Conservation (phyloP, 1,139 yeast species). For the Candida tropicalis region DNA sequence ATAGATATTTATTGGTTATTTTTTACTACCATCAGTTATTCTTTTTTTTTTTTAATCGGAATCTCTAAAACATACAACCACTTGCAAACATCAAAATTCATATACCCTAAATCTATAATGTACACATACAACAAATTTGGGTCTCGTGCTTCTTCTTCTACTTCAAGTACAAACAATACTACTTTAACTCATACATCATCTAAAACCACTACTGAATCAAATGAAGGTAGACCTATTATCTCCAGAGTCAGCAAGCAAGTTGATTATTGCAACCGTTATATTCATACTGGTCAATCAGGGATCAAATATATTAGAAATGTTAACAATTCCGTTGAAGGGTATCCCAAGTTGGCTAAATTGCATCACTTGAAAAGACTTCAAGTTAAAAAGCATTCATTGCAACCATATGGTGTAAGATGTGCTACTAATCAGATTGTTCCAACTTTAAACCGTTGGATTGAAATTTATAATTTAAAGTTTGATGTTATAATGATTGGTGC, state of each 20-base stretch:
- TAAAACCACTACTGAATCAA: slow-evolving; percentile 1
- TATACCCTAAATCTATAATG: too few species aligned
- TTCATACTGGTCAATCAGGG: slow-evolving; percentile 63
- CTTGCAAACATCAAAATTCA: too few species aligned
- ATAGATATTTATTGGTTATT: too few species aligned
- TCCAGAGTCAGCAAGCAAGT: slow-evolving; percentile 28
- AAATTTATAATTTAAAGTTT: slow-evolving; percentile 58
- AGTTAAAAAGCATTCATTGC: slow-evolving; percentile 48
- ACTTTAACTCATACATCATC: slow-evolving; percentile 4
- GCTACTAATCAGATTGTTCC: slow-evolving; percentile 55
- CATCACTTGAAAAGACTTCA: slow-evolving; percentile 63
- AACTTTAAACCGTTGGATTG: slow-evolving; percentile 63
- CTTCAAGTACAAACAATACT: slow-evolving; percentile 8
- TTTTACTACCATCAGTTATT: too few species aligned
- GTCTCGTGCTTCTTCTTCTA: slow-evolving; percentile 16
- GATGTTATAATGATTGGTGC: slow-evolving; percentile 95
- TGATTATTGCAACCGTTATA: slow-evolving; percentile 71
- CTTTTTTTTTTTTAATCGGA: too few species aligned
- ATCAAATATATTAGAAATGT: slow-evolving; percentile 66
- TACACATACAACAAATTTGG: slow-evolving; percentile 22
- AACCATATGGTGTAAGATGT: slow-evolving; percentile 67
- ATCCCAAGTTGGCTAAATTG: slow-evolving; percentile 76
- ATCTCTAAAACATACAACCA: too few species aligned
- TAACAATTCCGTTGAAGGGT: slow-evolving; percentile 71
- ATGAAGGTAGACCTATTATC: neutral